These are phyloP conservation scores for Bruguiera parviflora DNA, from an alignment of 345 rosid species.

Conservation along the genomic window DNA sequence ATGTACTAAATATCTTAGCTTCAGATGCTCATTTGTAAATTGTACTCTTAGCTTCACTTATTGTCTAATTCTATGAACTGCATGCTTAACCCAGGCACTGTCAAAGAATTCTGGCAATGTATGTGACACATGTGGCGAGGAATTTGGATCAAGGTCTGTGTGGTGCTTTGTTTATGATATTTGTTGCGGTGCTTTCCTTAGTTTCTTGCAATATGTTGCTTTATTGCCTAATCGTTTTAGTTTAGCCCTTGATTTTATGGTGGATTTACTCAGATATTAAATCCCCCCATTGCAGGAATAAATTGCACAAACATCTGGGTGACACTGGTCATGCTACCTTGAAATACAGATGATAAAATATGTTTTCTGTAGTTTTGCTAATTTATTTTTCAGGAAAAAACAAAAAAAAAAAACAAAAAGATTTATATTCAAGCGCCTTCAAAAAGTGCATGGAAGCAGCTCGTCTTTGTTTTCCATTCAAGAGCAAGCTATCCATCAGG, in stretches of 20 bases:
- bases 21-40: not conserved
- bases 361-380: too few species aligned
- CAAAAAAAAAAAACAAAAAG: too few species aligned
- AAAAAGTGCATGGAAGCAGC: too few species aligned
- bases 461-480: too few species aligned
- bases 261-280: not conserved
- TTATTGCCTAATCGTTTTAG: not conserved
- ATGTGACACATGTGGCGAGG: constrained; percentile 80
- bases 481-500: too few species aligned
- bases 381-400: too few species aligned
- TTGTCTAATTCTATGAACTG: constrained; percentile 10
- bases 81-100: constrained; percentile 44
- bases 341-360: constrained; percentile 42
- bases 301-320: constrained; percentile 70
- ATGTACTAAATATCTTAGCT: not conserved
- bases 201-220: not conserved
- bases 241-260: not conserved
- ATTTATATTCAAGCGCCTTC: too few species aligned
- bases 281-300: constrained; percentile 44
- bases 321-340: constrained; percentile 69
- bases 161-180: constrained; percentile 1
- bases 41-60: not conserved
- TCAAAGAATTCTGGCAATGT: constrained; percentile 47
- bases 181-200: not conserved
- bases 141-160: constrained; percentile 73